Evolutionary conservation across 2,329 filamentous ascomycete species (phyloP).

Genomic region (Mariannaea elegans): DNA sequence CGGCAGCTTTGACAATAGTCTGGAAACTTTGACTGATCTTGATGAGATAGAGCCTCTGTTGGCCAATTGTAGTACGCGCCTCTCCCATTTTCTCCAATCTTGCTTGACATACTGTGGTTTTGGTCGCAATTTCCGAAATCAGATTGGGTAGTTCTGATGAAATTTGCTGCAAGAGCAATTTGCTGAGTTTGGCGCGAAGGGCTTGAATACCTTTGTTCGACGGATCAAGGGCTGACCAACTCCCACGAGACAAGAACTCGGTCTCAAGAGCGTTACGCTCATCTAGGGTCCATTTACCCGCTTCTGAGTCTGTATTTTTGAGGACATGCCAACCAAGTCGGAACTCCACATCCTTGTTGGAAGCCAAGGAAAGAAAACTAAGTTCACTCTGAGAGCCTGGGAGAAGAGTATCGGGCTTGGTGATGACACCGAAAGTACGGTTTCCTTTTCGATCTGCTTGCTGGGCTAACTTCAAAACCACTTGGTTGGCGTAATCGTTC

Average conservation of each 20-base stretch:
- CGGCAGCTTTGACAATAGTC: slow-evolving; percentile 53
- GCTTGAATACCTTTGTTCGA: slow-evolving; percentile 56
- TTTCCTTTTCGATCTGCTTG: slow-evolving; percentile 36
- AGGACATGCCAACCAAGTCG: slow-evolving; percentile 64
- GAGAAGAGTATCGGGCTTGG: slow-evolving; percentile 59
- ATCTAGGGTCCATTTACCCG: slow-evolving; percentile 37
- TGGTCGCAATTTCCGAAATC: slow-evolving; percentile 52
- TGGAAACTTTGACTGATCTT: slow-evolving; percentile 56
- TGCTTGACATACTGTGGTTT: slow-evolving; percentile 45
- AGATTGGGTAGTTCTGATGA: slow-evolving; percentile 54
- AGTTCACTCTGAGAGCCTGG: slow-evolving; percentile 49
- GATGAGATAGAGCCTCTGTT: slow-evolving; percentile 60
- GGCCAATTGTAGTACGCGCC: slow-evolving; percentile 51
- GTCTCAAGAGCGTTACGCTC: slow-evolving; percentile 52
- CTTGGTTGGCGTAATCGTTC: slow-evolving; percentile 67
- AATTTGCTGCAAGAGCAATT: slow-evolving; percentile 59
- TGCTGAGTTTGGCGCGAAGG: slow-evolving; percentile 59
- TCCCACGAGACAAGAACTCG: slow-evolving; percentile 53
- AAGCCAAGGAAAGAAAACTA: slow-evolving; percentile 51
- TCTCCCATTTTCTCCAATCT: slow-evolving; percentile 58
- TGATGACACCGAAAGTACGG: slow-evolving; percentile 66
- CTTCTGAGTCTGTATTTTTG: slow-evolving; percentile 47
- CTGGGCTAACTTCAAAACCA: slow-evolving; percentile 58
- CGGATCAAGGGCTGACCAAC: slow-evolving; percentile 49
- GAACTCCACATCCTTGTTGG: slow-evolving; percentile 57